These are phyloP conservation scores for Naganishia vishniacii DNA, from an alignment of 768 basidiomycete genomes.

Conservation along the genomic window DNA sequence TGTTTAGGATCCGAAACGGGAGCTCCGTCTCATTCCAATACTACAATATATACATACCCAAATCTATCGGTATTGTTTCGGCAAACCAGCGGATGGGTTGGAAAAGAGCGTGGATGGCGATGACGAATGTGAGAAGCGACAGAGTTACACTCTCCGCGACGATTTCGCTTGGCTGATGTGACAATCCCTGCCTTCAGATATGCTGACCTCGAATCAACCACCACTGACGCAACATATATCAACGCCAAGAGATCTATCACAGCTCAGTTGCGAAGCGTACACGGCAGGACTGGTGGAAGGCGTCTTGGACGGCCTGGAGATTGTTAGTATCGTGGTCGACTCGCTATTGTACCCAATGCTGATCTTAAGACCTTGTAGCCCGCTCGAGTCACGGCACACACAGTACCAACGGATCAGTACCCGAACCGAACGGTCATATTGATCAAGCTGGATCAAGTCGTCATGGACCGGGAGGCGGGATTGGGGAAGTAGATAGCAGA, in stretches of 20 bases:
- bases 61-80: slow-evolving; percentile 90
- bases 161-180: background rate
- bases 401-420: slow-evolving; percentile 72
- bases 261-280: slow-evolving; percentile 92
- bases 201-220: slow-evolving; percentile 97
- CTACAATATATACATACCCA: slow-evolving; percentile 92
- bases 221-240: slow-evolving; percentile 84
- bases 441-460: slow-evolving; percentile 89
- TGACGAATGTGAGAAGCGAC: slow-evolving; percentile 73
- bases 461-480: slow-evolving; percentile 88
- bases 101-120: slow-evolving; percentile 94
- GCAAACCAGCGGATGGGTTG: slow-evolving; percentile 85
- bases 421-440: slow-evolving; percentile 90
- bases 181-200: slow-evolving; percentile 57
- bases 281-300: slow-evolving; percentile 97
- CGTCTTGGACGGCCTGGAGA: slow-evolving; percentile 65
- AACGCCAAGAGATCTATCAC: slow-evolving; percentile 87
- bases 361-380: slow-evolving; percentile 57
- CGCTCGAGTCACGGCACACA: slow-evolving; percentile 91
- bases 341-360: slow-evolving; percentile 60
- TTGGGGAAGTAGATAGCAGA: slow-evolving; percentile 56
- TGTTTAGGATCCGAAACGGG: slow-evolving; percentile 78
- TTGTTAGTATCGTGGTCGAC: slow-evolving; percentile 69
- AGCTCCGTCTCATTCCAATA: slow-evolving; percentile 80
- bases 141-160: background rate